Conservation (phyloP, 169 alveolate species). For the Eimeria praecox region DNA sequence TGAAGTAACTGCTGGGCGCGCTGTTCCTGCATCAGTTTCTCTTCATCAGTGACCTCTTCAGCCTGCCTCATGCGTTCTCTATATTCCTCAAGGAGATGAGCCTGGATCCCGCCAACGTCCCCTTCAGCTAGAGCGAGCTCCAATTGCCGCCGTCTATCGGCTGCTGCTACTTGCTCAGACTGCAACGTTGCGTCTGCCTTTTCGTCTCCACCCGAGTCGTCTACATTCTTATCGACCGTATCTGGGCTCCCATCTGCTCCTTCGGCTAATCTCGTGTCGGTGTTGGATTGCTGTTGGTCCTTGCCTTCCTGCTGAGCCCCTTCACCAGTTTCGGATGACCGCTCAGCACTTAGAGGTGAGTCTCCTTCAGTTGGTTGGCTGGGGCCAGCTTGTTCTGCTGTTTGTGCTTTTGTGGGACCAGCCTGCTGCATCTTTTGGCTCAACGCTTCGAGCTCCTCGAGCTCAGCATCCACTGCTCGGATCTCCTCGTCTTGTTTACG, state of each 20-base stretch:
- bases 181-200: not conserved
- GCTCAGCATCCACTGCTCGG: conserved; percentile 41
- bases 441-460: conserved; percentile 26
- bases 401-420: not conserved
- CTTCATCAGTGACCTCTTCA: conserved; percentile 6
- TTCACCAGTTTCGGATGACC: not conserved
- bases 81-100: conserved; percentile 24
- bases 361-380: conserved; percentile 6
- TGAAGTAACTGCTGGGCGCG: conserved; percentile 60
- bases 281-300: not conserved
- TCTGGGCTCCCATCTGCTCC: not conserved
- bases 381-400: not conserved
- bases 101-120: conserved; percentile 10
- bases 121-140: not conserved
- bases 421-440: not conserved
- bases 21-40: conserved; percentile 43
- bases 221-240: not conserved
- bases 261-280: not conserved
- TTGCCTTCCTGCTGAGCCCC: not conserved
- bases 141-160: not conserved
- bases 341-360: not conserved
- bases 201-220: not conserved
- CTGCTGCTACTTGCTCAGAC: not conserved
- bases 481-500: conserved; percentile 24
- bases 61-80: conserved; percentile 31